Percentiles rank a stretch among this genome's conserved stretches.
Evolutionary conservation across 1,139 yeast species (phyloP).

Genomic region (Meyerozyma sp.): DNA sequence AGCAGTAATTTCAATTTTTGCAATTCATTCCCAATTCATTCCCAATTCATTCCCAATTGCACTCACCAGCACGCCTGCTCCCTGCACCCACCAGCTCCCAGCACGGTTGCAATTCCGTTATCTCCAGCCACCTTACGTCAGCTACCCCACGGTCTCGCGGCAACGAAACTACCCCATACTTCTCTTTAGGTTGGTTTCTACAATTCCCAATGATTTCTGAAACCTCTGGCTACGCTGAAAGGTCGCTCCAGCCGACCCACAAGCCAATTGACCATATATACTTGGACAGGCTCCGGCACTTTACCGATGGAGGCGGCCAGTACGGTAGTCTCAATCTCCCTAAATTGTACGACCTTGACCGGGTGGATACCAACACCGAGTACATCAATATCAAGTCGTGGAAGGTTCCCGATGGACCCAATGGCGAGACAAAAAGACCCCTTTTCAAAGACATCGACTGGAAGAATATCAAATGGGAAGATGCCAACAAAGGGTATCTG

Average conservation of each 20-base stretch:
- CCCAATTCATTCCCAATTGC: too few relatives aligned
- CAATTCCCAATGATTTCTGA: background rate
- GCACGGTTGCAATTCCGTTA: background rate
- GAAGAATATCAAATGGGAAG: slow-evolving; percentile 43
- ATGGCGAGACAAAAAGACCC: slow-evolving; percentile 59
- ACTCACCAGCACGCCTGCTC: too few relatives aligned
- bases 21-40: too few relatives aligned
- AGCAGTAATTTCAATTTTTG: too few relatives aligned
- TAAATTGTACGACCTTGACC: slow-evolving; percentile 64
- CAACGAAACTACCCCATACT: background rate
- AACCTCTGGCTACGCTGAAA: slow-evolving; percentile 5
- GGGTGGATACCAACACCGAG: slow-evolving; percentile 42
- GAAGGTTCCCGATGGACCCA: slow-evolving; percentile 53
- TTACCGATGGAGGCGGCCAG: slow-evolving; percentile 67
- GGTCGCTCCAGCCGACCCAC: slow-evolving; percentile 60
- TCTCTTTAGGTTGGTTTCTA: background rate
- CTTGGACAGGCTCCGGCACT: slow-evolving; percentile 75
- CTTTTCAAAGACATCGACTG: slow-evolving; percentile 60
- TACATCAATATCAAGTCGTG: slow-evolving; percentile 49
- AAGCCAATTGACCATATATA: slow-evolving; percentile 80
- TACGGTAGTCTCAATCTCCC: slow-evolving; percentile 71
- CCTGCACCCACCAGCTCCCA: too few relatives aligned
- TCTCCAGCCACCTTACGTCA: background rate
- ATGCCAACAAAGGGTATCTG: slow-evolving; percentile 62
- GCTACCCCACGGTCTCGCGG: background rate